phyloP scores from a whole-genome alignment of 345 rosid species.

The Geranium brycei region DNA sequence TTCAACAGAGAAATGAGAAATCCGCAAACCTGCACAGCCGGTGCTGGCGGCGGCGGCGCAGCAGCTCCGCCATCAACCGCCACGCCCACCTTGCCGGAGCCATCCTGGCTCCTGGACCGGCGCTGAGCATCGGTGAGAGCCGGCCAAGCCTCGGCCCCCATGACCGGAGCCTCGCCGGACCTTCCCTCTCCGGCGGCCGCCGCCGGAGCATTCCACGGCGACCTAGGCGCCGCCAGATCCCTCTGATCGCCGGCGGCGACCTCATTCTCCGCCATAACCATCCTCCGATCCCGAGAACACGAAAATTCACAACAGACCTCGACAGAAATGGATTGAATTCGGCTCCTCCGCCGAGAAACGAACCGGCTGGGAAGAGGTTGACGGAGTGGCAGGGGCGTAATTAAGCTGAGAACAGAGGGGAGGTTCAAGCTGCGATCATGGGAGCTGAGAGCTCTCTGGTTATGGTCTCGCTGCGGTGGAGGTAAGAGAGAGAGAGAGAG shows the following conservation, averaged over 20 bases:
- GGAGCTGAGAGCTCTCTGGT: neutral
- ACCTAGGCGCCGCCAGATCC: slow-evolving; percentile 34
- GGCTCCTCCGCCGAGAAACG: neutral
- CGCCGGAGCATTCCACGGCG: slow-evolving; percentile 69
- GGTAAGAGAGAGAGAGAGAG: neutral
- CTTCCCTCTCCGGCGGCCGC: slow-evolving; percentile 13
- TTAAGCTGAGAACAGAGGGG: neutral
- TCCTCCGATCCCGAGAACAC: slow-evolving; percentile 10
- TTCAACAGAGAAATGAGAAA: too few species aligned
- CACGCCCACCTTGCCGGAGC: slow-evolving; percentile 3
- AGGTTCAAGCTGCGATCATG: neutral
- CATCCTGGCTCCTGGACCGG: slow-evolving; percentile 24
- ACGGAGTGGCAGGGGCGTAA: neutral
- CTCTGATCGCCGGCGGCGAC: slow-evolving; percentile 40
- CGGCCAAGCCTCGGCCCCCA: slow-evolving; percentile 81
- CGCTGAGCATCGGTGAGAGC: slow-evolving; percentile 65
- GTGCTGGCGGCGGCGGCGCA: slow-evolving; percentile 14
- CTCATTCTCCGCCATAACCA: slow-evolving; percentile 57
- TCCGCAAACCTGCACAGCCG: neutral
- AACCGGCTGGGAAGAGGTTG: too few species aligned
- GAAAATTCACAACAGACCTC: neutral
- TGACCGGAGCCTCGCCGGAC: slow-evolving; percentile 43
- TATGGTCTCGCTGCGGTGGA: neutral
- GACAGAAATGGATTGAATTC: neutral
- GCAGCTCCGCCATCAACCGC: slow-evolving; percentile 14